Conservation (phyloP, 768 basidiomycete genomes). For the Tricholoma saponaceum region DNA sequence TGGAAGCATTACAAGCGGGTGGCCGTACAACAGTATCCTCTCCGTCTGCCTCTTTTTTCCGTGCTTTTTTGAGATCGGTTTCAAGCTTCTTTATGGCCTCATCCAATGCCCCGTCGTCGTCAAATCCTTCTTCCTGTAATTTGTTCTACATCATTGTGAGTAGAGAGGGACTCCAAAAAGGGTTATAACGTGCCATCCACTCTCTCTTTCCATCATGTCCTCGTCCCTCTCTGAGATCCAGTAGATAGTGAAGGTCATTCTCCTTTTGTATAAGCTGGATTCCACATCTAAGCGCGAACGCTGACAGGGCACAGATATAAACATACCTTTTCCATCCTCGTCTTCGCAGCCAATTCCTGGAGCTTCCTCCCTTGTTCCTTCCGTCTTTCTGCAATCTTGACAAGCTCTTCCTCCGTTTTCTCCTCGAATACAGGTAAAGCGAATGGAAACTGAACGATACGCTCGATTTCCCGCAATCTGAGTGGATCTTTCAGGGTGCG, state of each 20-base stretch:
- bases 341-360: conserved; percentile 88
- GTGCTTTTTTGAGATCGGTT: conserved; percentile 63
- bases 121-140: conserved; percentile 65
- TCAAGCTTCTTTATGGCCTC: conserved; percentile 87
- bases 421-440: conserved; percentile 60
- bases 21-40: conserved; percentile 53
- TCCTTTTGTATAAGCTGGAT: conserved; percentile 71
- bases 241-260: conserved; percentile 61
- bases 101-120: conserved; percentile 75
- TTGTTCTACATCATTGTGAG: conserved; percentile 37
- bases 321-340: conserved; percentile 77
- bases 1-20: neutral
- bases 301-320: neutral
- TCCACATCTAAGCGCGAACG: neutral
- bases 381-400: conserved; percentile 69
- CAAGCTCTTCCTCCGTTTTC: conserved; percentile 89
- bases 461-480: conserved; percentile 58
- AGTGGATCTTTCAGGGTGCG: conserved; percentile 63
- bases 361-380: conserved; percentile 85
- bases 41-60: conserved; percentile 79
- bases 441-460: conserved; percentile 88
- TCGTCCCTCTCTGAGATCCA: conserved; percentile 60
- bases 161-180: neutral
- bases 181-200: conserved; percentile 53
- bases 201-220: conserved; percentile 63